Conservation (phyloP, 1,139 yeast genomes). For the Yamadazyma blattariae region DNA sequence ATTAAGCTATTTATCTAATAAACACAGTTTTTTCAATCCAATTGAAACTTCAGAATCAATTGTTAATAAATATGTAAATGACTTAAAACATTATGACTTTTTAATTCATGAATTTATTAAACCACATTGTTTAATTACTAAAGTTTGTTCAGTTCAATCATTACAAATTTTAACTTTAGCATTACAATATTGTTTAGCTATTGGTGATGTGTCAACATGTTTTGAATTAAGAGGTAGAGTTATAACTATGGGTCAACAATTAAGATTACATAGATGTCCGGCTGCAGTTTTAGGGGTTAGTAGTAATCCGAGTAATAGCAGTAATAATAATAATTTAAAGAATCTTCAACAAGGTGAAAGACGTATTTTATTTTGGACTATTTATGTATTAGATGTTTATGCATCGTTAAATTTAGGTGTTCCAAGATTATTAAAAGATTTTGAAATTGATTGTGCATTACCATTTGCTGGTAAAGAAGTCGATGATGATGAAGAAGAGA, state of each 20-base stretch:
- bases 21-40: conserved; percentile 18
- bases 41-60: conserved; percentile 14
- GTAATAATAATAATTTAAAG: conserved; percentile 51
- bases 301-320: conserved; percentile 29
- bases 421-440: conserved; percentile 74
- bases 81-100: conserved; percentile 40
- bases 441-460: conserved; percentile 81
- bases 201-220: conserved; percentile 71
- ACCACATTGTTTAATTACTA: conserved; percentile 49
- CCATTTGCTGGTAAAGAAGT: conserved; percentile 64
- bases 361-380: conserved; percentile 81
- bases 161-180: conserved; percentile 70
- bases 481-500: conserved; percentile 40
- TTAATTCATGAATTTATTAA: conserved; percentile 53
- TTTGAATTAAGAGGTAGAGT: conserved; percentile 76
- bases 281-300: conserved; percentile 64
- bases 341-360: conserved; percentile 74
- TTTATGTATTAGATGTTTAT: conserved; percentile 74
- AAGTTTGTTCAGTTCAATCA: conserved; percentile 63
- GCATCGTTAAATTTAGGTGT: conserved; percentile 77
- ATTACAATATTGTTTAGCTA: conserved; percentile 66
- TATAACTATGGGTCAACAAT: conserved; percentile 81
- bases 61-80: conserved; percentile 20
- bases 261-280: conserved; percentile 84
- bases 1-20: conserved; percentile 50